Conservation (phyloP, 2,329 filamentous ascomycete genomes). For the Paecilomyces fulvus region DNA sequence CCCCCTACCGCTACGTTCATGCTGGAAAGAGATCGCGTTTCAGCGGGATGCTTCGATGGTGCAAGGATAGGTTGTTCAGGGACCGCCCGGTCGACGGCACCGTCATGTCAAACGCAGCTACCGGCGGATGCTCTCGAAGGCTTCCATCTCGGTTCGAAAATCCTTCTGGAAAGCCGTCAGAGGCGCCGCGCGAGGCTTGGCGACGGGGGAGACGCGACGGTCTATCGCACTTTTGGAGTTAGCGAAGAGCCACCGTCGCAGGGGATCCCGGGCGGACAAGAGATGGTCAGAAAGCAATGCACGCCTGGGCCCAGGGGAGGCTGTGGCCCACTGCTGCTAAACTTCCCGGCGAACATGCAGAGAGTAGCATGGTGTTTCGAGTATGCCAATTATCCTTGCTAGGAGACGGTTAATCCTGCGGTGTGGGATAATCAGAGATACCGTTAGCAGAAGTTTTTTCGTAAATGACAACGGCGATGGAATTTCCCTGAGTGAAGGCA, state of each 20-base stretch:
- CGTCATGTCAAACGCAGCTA: not conserved
- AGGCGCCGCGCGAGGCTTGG: not conserved
- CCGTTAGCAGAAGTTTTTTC: not conserved
- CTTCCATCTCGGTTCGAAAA: slow-evolving; percentile 1
- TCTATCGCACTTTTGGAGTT: not conserved
- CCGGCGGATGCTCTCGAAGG: not conserved
- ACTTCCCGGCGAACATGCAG: not conserved
- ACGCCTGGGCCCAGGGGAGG: not conserved
- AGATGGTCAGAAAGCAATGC: not conserved
- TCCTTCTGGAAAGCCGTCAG: not conserved
- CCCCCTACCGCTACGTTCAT: not conserved
- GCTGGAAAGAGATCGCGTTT: not conserved
- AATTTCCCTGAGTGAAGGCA: not conserved
- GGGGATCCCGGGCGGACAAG: not conserved
- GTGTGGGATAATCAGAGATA: not conserved
- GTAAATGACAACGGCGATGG: not conserved
- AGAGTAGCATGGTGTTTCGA: not conserved
- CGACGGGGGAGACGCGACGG: not conserved
- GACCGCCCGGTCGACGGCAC: not conserved
- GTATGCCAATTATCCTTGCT: not conserved
- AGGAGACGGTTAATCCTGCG: not conserved
- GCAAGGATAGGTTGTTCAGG: not conserved
- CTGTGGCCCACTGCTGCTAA: not conserved
- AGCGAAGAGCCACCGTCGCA: not conserved
- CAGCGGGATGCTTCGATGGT: not conserved